phyloP scores from a whole-genome alignment of 2,329 filamentous ascomycete species.

The Capronia americana region DNA sequence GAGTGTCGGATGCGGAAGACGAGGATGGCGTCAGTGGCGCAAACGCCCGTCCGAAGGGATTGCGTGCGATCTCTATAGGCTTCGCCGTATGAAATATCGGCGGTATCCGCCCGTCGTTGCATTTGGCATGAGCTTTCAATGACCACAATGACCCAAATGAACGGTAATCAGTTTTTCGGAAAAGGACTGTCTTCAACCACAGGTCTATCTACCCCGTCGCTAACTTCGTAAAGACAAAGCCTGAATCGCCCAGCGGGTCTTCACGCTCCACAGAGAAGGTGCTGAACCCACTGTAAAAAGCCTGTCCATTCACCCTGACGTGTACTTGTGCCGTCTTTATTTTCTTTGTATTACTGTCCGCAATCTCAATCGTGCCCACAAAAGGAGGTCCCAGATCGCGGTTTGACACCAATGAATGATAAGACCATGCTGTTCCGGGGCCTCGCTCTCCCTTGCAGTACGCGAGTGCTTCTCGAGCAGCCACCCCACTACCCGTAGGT shows the following conservation, averaged over 20 bases:
- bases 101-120: neutral
- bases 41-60: constrained; percentile 9
- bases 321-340: neutral
- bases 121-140: neutral
- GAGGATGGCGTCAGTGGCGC: constrained; percentile 16
- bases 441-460: constrained; percentile 42
- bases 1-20: neutral
- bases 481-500: constrained; percentile 49
- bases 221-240: constrained; percentile 32
- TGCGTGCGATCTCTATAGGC: neutral
- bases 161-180: neutral
- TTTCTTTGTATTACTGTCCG: neutral
- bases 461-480: constrained; percentile 48
- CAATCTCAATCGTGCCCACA: constrained; percentile 29
- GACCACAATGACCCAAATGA: neutral
- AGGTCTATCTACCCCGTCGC: neutral
- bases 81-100: constrained; percentile 7
- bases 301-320: constrained; percentile 43
- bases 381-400: constrained; percentile 40
- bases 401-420: constrained; percentile 48
- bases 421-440: constrained; percentile 42
- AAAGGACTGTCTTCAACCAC: neutral
- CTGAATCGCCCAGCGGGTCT: constrained; percentile 39
- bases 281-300: constrained; percentile 44
- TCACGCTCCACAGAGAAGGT: constrained; percentile 44